These are phyloP conservation scores for Suillus lakei DNA, from an alignment of 768 basidiomycete species.

Conservation along the genomic window DNA sequence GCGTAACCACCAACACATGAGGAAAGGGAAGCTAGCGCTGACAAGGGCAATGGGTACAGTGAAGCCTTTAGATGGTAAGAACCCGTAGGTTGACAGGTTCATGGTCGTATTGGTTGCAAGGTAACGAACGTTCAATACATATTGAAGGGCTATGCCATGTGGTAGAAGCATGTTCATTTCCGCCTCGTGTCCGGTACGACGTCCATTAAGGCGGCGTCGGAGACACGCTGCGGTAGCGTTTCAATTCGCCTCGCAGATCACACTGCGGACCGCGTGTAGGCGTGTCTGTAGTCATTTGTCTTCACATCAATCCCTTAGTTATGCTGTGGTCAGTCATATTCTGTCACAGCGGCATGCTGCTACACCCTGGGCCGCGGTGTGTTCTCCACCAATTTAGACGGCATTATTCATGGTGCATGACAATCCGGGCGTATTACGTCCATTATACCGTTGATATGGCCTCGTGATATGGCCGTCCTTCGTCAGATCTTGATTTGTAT, in stretches of 20 bases:
- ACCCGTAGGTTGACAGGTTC: slow-evolving; percentile 34
- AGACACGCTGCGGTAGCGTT: slow-evolving; percentile 29
- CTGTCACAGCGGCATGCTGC: background rate
- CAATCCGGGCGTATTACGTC: slow-evolving; percentile 1
- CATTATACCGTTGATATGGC: background rate
- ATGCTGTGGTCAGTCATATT: slow-evolving; percentile 2
- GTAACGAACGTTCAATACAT: slow-evolving; percentile 27
- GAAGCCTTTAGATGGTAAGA: slow-evolving; percentile 32
- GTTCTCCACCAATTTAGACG: background rate
- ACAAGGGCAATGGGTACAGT: slow-evolving; percentile 32
- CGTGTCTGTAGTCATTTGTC: slow-evolving; percentile 3
- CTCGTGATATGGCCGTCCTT: background rate
- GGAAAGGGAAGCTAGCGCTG: slow-evolving; percentile 26
- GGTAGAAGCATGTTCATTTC: slow-evolving; percentile 21
- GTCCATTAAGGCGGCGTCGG: slow-evolving; percentile 19
- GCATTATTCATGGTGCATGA: background rate
- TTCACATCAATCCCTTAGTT: slow-evolving; percentile 1
- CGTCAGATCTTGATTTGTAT: slow-evolving; percentile 3
- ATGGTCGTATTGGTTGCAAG: slow-evolving; percentile 30
- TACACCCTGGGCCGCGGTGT: background rate
- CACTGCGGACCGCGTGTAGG: slow-evolving; percentile 6
- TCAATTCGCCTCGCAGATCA: slow-evolving; percentile 1
- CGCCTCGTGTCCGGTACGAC: slow-evolving; percentile 11
- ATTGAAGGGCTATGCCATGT: slow-evolving; percentile 27
- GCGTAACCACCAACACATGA: slow-evolving; percentile 25